Evolutionary conservation across 805 yeast genomes (phyloP).

Genomic region (Saturnispora sekii): DNA sequence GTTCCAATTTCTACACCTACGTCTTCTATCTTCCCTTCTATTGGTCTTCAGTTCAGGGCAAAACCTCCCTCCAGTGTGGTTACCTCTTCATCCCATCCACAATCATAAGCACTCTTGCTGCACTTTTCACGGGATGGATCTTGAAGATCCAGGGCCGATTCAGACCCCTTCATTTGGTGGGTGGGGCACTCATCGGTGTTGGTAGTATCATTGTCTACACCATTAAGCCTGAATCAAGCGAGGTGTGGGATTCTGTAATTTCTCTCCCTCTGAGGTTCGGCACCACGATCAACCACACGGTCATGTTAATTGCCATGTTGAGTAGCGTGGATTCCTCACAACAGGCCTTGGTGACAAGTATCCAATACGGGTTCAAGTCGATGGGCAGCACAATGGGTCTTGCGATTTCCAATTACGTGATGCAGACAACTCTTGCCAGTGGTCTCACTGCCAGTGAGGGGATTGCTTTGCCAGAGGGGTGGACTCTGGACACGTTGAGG

Average conservation of each 20-base stretch:
- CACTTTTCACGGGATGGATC: conserved; percentile 53
- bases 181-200: conserved; percentile 34
- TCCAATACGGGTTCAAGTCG: conserved; percentile 61
- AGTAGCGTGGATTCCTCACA: conserved; percentile 56
- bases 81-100: conserved; percentile 43
- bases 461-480: conserved; percentile 13
- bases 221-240: conserved; percentile 8
- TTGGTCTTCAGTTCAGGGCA: conserved; percentile 23
- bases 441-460: neutral
- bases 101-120: conserved; percentile 55
- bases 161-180: conserved; percentile 33
- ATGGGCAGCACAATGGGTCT: conserved; percentile 46
- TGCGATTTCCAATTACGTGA: conserved; percentile 37
- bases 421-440: conserved; percentile 14
- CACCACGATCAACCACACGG: conserved; percentile 56
- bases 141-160: conserved; percentile 62
- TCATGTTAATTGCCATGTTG: conserved; percentile 61
- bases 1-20: conserved; percentile 54
- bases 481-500: conserved; percentile 7
- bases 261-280: conserved; percentile 51
- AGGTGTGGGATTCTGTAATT: conserved; percentile 31
- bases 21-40: conserved; percentile 63
- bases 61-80: conserved; percentile 25
- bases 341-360: conserved; percentile 80
- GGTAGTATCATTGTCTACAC: conserved; percentile 34